Evolutionary conservation across 495 filamentous ascomycete species (phyloP), one percentile per base, ranked within the genome.

Genomic region (Talaromyces ruber): DNA sequence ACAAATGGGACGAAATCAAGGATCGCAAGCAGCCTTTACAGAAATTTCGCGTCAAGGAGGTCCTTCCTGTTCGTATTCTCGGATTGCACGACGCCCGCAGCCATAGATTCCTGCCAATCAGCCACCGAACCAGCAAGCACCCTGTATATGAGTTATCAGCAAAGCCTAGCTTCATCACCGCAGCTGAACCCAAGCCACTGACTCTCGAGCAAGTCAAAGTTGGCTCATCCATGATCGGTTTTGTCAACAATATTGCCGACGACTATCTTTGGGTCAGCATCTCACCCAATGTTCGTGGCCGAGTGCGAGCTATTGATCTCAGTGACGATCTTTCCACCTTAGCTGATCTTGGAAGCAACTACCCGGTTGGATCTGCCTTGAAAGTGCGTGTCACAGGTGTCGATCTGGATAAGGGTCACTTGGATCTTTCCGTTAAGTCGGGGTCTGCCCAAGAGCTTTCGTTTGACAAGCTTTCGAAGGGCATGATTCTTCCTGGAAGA

Each of bases 31-130:
- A 83, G 53, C 94, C 94, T 2, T 74, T 97, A 45, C 79, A 81
- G 61, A 77, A 76, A 29, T 96, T 95, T 76, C 83, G 84, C 50
- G 71, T 80, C 28, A 89, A 91, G 64, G 82, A 90, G 63, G 73
- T 86, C 58, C 70, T 98, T 8, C 72, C 79, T 11, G 93, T 92
- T 29, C 86, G 87, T 58, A 83, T 98, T 47, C 72, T 97, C 22
- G 94, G 94, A 59, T 77, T 96, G 30, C 92, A 97, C 68, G 91
- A 97, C 77, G 89, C 91, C 45, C 85, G 86, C 62, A 96, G 90
- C 66, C 90, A 96, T 72, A 87, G 89, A 39, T 98, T 93, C 75
- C 82, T 98, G 43, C 91, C 94, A 22, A 93, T 98, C 67, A 86
- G 86, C 52, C 93, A 98, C 73, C 84, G 91, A 59, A 82, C 82